These are phyloP conservation scores for Debaryomyces udenii DNA, from an alignment of 1,139 yeast species.

Conservation along the genomic window DNA sequence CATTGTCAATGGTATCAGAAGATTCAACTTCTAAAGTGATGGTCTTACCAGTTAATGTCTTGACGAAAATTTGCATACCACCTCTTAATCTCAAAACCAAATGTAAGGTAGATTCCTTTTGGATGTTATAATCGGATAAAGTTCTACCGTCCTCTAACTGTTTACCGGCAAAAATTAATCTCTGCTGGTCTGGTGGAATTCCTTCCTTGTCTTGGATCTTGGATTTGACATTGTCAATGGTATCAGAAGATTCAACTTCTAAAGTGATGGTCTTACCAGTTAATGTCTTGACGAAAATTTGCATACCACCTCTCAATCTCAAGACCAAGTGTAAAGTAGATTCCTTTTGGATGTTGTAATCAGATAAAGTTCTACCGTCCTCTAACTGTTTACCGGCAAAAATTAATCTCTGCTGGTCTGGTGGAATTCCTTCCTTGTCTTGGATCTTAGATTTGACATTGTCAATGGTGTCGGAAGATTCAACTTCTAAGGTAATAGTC, in stretches of 20 bases:
- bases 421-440: constrained; percentile 98
- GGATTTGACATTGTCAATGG: constrained; percentile 65
- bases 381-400: constrained; percentile 99
- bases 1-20: constrained; percentile 98
- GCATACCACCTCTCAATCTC: constrained; percentile 98
- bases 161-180: constrained; percentile 62
- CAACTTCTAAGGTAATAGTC: constrained; percentile 55
- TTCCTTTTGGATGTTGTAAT: constrained; percentile 39
- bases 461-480: constrained; percentile 49
- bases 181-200: constrained; percentile 56
- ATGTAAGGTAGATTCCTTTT: constrained; percentile 64
- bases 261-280: constrained; percentile 74
- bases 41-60: constrained; percentile 98
- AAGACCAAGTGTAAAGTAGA: constrained; percentile 95
- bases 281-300: constrained; percentile 59
- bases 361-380: constrained; percentile 81
- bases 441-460: constrained; percentile 97
- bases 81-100: constrained; percentile 62
- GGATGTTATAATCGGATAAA: constrained; percentile 66
- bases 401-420: constrained; percentile 97
- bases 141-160: constrained; percentile 71
- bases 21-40: constrained; percentile 99
- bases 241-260: constrained; percentile 73
- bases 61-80: constrained; percentile 67
- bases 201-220: constrained; percentile 60